A percentile compares a stretch with the other conserved stretches of the same genome.
These are phyloP conservation scores for Powellomyces hirtus DNA, from an alignment of 192 early-diverging fungal species.

Conservation along the genomic window DNA sequence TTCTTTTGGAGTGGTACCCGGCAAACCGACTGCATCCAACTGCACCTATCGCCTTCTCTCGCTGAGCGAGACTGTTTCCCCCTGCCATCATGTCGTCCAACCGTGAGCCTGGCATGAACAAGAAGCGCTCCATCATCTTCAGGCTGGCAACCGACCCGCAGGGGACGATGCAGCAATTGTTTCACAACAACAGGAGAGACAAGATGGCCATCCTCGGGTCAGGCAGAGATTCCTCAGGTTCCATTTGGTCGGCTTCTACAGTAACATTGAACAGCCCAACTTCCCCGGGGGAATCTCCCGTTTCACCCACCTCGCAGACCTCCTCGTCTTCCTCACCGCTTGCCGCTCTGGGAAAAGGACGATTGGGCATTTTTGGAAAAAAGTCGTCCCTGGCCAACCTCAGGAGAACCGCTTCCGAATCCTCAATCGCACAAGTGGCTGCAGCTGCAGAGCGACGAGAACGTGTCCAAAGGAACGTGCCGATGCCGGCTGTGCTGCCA, in stretches of 20 bases:
- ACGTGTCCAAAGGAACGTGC: neutral
- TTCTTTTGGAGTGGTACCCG: too few species aligned
- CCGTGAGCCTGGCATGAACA: slow-evolving; percentile 2
- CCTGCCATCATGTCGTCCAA: neutral
- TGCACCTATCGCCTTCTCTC: too few species aligned
- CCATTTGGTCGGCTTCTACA: slow-evolving; percentile 9
- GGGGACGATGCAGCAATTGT: slow-evolving; percentile 12
- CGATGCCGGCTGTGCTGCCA: neutral
- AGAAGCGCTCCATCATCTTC: slow-evolving; percentile 29
- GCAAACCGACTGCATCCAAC: too few species aligned
- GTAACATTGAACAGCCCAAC: neutral
- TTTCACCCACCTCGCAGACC: neutral
- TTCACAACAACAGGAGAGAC: neutral
- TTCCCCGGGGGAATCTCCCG: neutral
- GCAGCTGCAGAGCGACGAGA: slow-evolving; percentile 2
- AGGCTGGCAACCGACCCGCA: slow-evolving; percentile 18
- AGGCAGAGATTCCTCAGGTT: slow-evolving; percentile 11
- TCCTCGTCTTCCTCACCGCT: neutral
- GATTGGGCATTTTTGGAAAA: slow-evolving; percentile 9
- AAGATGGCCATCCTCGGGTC: neutral
- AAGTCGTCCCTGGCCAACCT: slow-evolving; percentile 20
- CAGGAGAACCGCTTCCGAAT: slow-evolving; percentile 5
- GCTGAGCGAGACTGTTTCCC: too few species aligned
- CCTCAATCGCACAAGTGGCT: neutral
- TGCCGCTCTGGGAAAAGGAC: neutral